These are phyloP conservation scores for Orobanche coerulescens DNA, from an alignment of 257 asterid species.

Conservation along the genomic window DNA sequence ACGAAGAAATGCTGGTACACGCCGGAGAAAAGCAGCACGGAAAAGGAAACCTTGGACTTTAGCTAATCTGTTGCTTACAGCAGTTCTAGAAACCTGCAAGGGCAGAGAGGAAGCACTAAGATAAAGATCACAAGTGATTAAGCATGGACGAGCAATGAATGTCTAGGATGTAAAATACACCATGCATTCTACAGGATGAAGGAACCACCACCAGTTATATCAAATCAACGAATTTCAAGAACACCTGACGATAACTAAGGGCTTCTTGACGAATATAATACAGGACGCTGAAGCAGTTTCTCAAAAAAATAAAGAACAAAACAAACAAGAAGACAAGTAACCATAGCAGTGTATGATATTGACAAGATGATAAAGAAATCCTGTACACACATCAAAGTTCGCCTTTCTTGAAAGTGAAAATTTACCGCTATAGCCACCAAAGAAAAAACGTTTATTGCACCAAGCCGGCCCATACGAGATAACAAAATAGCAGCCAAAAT, in stretches of 20 bases:
- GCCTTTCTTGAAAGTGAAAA: conserved; percentile 24
- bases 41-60: conserved; percentile 98
- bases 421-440: conserved; percentile 87
- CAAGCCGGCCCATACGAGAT: conserved; percentile 81
- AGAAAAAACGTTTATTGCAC: conserved; percentile 63
- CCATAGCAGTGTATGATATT: conserved; percentile 7
- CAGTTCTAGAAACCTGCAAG: conserved; percentile 78
- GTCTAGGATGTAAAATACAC: not conserved
- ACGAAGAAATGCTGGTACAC: conserved; percentile 80
- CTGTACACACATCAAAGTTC: conserved; percentile 6
- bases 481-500: conserved; percentile 79
- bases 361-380: conserved; percentile 14
- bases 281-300: not conserved
- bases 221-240: not conserved
- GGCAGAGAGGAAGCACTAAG: conserved; percentile 16
- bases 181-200: not conserved
- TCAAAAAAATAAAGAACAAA: not conserved
- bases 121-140: conserved; percentile 4
- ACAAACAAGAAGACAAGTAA: not conserved
- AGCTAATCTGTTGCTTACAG: conserved; percentile 94
- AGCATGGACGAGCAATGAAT: not conserved
- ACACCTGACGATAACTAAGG: not conserved
- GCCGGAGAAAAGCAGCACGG: conserved; percentile 96
- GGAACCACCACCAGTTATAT: not conserved
- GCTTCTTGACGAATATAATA: conserved; percentile 2